Evolutionary conservation across 2,329 filamentous ascomycete species (phyloP).

Genomic region (Trichoderma atrobrunneum): DNA sequence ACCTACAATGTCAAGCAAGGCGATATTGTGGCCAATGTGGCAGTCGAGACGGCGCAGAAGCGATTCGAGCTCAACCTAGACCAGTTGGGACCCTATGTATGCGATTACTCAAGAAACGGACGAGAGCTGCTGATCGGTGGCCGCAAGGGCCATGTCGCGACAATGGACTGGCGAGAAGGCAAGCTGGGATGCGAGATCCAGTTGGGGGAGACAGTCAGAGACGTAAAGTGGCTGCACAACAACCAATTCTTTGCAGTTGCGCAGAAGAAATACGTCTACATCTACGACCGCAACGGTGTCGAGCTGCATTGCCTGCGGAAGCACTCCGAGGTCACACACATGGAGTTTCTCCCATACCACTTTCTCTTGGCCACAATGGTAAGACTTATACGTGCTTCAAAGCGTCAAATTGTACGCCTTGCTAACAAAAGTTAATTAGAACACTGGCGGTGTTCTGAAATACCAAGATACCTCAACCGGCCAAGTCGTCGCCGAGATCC

Average conservation of each 20-base stretch:
- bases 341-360: slow-evolving; percentile 96
- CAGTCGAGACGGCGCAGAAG: slow-evolving; percentile 84
- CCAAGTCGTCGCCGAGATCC: slow-evolving; percentile 78
- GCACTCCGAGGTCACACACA: slow-evolving; percentile 85
- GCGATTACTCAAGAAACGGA: slow-evolving; percentile 88
- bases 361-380: slow-evolving; percentile 86
- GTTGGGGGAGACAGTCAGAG: slow-evolving; percentile 83
- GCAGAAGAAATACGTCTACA: slow-evolving; percentile 95
- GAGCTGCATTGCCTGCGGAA: slow-evolving; percentile 90
- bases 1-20: slow-evolving; percentile 92
- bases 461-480: slow-evolving; percentile 96
- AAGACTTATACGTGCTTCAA: slow-evolving; percentile 31
- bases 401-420: rapidly evolving
- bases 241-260: slow-evolving; percentile 93
- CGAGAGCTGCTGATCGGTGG: slow-evolving; percentile 81
- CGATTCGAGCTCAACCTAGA: slow-evolving; percentile 85
- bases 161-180: slow-evolving; percentile 93
- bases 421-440: slow-evolving; percentile 39
- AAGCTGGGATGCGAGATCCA: slow-evolving; percentile 91
- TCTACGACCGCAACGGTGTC: slow-evolving; percentile 87
- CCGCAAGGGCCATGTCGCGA: slow-evolving; percentile 90
- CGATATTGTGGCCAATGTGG: slow-evolving; percentile 73
- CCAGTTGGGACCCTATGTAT: slow-evolving; percentile 79
- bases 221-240: slow-evolving; percentile 90
- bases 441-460: slow-evolving; percentile 79